Percentiles rank a stretch among this genome's conserved stretches.
These are phyloP conservation scores for Trametes pubescens DNA, from an alignment of 1,284 basidiomycete genomes.

Conservation along the genomic window DNA sequence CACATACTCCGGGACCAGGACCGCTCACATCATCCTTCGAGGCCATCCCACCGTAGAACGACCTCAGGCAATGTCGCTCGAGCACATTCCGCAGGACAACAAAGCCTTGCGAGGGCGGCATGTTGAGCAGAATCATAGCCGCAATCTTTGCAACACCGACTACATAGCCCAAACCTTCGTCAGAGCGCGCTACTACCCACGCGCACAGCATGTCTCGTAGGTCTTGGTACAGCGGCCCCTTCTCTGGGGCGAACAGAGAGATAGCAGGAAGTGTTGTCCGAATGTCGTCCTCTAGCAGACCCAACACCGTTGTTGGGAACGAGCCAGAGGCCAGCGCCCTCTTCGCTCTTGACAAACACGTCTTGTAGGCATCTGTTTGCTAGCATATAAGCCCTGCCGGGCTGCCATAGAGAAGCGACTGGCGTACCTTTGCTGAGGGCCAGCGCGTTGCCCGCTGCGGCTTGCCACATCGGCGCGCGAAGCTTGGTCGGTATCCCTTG, in stretches of 20 bases:
- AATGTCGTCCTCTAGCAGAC: constrained; percentile 84
- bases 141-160: constrained; percentile 76
- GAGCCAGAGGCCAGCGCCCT: constrained; percentile 74
- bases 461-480: constrained; percentile 87
- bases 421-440: constrained; percentile 84
- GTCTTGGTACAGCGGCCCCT: constrained; percentile 87
- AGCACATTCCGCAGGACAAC: constrained; percentile 89
- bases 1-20: too few species aligned
- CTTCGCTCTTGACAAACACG: constrained; percentile 77
- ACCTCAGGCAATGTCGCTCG: constrained; percentile 84
- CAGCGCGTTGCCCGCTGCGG: constrained; percentile 88
- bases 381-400: constrained; percentile 2
- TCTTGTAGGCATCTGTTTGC: constrained; percentile 76
- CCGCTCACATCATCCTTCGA: constrained; percentile 82
- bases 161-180: constrained; percentile 87
- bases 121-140: constrained; percentile 91
- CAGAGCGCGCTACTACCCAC: constrained; percentile 91
- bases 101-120: constrained; percentile 84
- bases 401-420: not conserved
- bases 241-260: constrained; percentile 85
- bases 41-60: constrained; percentile 81
- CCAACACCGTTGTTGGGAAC: constrained; percentile 78
- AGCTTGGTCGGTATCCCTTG: constrained; percentile 89
- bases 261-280: constrained; percentile 82
- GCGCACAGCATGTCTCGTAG: constrained; percentile 89